Percentiles rank a stretch among this genome's conserved stretches.
Evolutionary conservation across 2,329 filamentous ascomycete genomes (phyloP).

Genomic region (Neonectria faginata): DNA sequence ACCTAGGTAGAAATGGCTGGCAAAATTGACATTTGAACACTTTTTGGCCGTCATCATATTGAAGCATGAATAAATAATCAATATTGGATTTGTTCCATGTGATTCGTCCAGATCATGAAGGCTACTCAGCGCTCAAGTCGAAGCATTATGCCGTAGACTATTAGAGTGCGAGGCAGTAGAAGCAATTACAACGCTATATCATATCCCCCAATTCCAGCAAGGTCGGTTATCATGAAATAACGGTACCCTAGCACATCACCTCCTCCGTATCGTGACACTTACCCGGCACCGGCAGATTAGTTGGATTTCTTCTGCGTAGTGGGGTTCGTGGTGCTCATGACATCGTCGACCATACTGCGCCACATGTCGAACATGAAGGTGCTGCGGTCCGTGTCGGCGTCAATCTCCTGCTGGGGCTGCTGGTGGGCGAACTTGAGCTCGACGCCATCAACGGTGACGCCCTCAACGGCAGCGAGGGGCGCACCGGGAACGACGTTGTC

Average conservation of each 20-base stretch:
- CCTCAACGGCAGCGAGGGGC: constrained; percentile 68
- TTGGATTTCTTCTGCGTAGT: constrained; percentile 10
- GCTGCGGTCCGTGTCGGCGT: constrained; percentile 46
- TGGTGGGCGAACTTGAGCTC: constrained; percentile 66
- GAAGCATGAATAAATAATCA: constrained; percentile 31
- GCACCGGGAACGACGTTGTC: constrained; percentile 62
- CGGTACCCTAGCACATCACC: constrained; percentile 5
- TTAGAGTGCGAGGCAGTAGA: constrained; percentile 28
- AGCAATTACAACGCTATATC: constrained; percentile 42
- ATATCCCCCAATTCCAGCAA: constrained; percentile 16
- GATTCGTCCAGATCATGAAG: constrained; percentile 33
- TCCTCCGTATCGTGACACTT: constrained; percentile 23
- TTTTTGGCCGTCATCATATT: background rate
- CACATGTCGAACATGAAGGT: constrained; percentile 67
- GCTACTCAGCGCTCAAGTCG: constrained; percentile 25
- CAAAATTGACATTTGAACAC: constrained; percentile 11
- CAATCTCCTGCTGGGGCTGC: constrained; percentile 31
- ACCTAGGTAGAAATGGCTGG: constrained; percentile 19
- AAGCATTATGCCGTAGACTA: constrained; percentile 24
- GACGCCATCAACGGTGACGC: constrained; percentile 67
- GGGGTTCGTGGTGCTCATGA: constrained; percentile 41
- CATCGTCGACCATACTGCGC: constrained; percentile 67
- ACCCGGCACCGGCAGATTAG: background rate
- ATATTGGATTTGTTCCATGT: constrained; percentile 31
- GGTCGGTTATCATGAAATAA: constrained; percentile 22